phyloP scores from a whole-genome alignment of 2,329 filamentous ascomycete species.

The Phaeosphaeriaceae sp. region DNA sequence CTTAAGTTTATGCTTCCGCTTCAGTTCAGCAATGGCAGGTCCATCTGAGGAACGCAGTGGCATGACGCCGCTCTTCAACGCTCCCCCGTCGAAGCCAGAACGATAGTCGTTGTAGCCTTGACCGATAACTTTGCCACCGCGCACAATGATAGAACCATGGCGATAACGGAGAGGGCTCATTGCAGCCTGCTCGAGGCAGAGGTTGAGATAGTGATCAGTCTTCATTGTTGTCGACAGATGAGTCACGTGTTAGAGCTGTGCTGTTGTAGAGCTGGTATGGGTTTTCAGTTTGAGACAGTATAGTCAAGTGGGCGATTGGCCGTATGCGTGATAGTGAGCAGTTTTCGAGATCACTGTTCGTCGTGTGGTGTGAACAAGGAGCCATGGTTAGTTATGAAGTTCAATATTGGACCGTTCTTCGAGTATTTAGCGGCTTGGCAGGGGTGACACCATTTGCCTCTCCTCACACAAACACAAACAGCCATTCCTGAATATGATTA shows the following conservation, averaged over 20 bases:
- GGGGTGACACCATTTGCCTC: no score
- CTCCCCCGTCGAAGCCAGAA: constrained; percentile 59
- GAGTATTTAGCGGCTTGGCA: not conserved
- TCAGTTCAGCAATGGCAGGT: constrained; percentile 49
- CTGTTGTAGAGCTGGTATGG: not conserved
- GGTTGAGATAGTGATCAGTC: constrained; percentile 58
- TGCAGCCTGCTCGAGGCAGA: constrained; percentile 62
- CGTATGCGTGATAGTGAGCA: not conserved
- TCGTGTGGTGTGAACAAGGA: constrained; percentile 11
- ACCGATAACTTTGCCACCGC: constrained; percentile 63
- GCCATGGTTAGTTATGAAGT: not conserved
- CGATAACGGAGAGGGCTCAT: constrained; percentile 59
- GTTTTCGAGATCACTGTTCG: not conserved
- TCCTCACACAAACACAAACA: not conserved
- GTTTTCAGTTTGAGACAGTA: not conserved
- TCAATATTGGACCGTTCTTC: not conserved
- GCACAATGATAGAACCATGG: constrained; percentile 61
- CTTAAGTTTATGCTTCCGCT: constrained; percentile 33
- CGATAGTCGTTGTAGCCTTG: constrained; percentile 61
- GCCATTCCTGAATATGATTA: not conserved
- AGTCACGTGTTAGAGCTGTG: not conserved
- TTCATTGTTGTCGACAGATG: constrained; percentile 40
- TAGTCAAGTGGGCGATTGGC: not conserved
- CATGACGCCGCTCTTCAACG: constrained; percentile 57
- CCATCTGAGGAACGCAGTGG: constrained; percentile 41